A percentile compares a stretch with the other conserved stretches of the same genome.
Evolutionary conservation across 2,329 filamentous ascomycete genomes (phyloP).

Genomic region (Cytospora piceae): DNA sequence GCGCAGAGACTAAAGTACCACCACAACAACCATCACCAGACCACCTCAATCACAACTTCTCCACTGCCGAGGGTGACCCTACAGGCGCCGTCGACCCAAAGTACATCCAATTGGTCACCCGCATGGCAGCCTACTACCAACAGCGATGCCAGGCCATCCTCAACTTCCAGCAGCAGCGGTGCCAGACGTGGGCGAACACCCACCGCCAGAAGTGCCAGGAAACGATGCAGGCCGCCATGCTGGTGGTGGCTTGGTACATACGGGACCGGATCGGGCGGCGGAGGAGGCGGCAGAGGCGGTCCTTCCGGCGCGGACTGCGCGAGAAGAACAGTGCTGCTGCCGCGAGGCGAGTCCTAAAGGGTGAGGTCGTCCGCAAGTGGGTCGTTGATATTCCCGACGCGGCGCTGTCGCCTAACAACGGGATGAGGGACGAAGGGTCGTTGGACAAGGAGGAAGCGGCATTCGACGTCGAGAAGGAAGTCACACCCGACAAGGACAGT

Average conservation of each 20-base stretch:
- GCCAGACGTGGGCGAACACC: conserved; percentile 51
- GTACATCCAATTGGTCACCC: conserved; percentile 50
- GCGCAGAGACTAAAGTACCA: conserved; percentile 25
- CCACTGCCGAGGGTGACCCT: conserved; percentile 21
- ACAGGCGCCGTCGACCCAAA: conserved; percentile 41
- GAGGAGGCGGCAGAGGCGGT: conserved; percentile 45
- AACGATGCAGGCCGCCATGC: conserved; percentile 53
- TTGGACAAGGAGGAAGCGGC: conserved; percentile 45
- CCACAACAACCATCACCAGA: conserved; percentile 11
- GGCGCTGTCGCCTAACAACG: conserved; percentile 39
- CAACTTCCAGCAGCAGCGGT: conserved; percentile 52
- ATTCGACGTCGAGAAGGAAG: conserved; percentile 48
- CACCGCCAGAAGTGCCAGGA: conserved; percentile 53
- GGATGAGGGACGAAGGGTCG: conserved; percentile 34
- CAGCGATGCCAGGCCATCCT: conserved; percentile 52
- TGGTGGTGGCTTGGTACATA: conserved; percentile 55
- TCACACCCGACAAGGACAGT: conserved; percentile 46
- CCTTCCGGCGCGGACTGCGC: conserved; percentile 46
- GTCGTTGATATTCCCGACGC: conserved; percentile 46
- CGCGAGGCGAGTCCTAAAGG: conserved; percentile 37
- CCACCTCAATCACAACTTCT: conserved; percentile 17
- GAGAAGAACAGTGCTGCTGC: conserved; percentile 36
- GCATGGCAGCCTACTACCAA: conserved; percentile 53
- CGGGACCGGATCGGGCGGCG: conserved; percentile 51
- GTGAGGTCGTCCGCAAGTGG: conserved; percentile 49